Evolutionary conservation across 306 rosid genomes (phyloP).

Genomic region (Cucurbita pepo): DNA sequence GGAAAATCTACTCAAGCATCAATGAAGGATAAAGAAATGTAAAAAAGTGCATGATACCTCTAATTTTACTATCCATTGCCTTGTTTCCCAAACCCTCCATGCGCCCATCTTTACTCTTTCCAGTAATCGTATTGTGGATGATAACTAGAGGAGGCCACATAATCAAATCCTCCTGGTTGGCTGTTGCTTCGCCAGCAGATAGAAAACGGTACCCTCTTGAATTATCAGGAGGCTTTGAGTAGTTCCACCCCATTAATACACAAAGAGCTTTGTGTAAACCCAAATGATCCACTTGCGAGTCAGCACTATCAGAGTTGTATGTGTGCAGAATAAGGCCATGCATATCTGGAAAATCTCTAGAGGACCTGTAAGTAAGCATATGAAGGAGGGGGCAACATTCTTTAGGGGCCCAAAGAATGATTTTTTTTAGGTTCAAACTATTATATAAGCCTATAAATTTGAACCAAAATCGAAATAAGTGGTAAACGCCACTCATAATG

Average conservation of each 20-base stretch:
- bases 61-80: constrained; percentile 75
- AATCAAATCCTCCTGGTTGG: constrained; percentile 81
- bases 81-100: constrained; percentile 99
- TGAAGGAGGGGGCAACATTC: constrained; percentile 45
- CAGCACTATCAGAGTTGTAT: constrained; percentile 63
- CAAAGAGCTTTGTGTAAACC: constrained; percentile 95
- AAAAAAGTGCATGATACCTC: constrained; percentile 59
- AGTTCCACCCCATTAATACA: constrained; percentile 95
- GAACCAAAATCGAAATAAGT: constrained; percentile 21
- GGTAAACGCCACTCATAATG: constrained; percentile 11
- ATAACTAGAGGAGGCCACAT: constrained; percentile 99
- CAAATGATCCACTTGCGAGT: constrained; percentile 70
- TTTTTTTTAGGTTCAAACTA: neutral
- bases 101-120: constrained; percentile 85
- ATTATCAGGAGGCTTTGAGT: constrained; percentile 73
- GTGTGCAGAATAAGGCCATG: constrained; percentile 90
- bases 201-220: constrained; percentile 67
- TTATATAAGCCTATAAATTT: constrained; percentile 21
- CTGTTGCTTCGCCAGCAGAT: constrained; percentile 87
- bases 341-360: constrained; percentile 79
- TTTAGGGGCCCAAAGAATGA: constrained; percentile 24
- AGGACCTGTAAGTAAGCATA: constrained; percentile 85
- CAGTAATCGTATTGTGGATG: constrained; percentile 80
- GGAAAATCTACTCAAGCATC: constrained; percentile 9
- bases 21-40: constrained; percentile 17